Evolutionary conservation across 345 rosid genomes (phyloP).

Genomic region (Aurinia saxatilis): DNA sequence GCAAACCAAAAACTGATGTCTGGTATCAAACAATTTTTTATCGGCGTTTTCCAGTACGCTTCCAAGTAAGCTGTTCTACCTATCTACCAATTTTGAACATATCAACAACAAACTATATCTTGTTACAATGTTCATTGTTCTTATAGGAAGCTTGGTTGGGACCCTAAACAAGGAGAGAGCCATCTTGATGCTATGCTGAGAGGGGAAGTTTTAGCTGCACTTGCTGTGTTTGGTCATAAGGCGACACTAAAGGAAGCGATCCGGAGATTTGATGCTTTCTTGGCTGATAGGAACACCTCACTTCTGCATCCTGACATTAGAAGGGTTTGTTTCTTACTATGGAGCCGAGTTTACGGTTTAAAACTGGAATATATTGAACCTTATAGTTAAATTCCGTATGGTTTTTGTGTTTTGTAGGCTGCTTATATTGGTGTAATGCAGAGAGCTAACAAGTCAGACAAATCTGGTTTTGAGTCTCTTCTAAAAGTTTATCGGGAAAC

Average conservation of each 20-base stretch:
- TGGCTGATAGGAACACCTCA: slow-evolving; percentile 68
- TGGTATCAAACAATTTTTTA: slow-evolving; percentile 50
- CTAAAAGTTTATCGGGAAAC: slow-evolving; percentile 81
- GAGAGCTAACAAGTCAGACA: slow-evolving; percentile 50
- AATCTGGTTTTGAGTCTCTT: slow-evolving; percentile 70
- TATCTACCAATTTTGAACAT: neutral
- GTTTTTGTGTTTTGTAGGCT: slow-evolving; percentile 48
- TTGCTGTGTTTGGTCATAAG: slow-evolving; percentile 59
- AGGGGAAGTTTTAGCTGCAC: slow-evolving; percentile 77
- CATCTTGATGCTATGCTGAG: slow-evolving; percentile 91
- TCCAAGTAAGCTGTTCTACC: slow-evolving; percentile 63
- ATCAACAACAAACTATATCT: neutral
- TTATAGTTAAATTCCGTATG: neutral
- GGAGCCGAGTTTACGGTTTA: neutral
- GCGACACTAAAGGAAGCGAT: slow-evolving; percentile 58
- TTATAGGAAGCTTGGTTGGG: slow-evolving; percentile 88
- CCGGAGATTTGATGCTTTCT: slow-evolving; percentile 65
- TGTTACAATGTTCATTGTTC: neutral
- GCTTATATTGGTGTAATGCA: slow-evolving; percentile 89
- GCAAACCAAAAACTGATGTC: slow-evolving; percentile 53
- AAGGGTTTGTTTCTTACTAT: slow-evolving; percentile 40
- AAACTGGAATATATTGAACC: neutral
- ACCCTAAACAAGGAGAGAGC: slow-evolving; percentile 75
- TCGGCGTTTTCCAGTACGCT: slow-evolving; percentile 51
- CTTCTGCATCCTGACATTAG: slow-evolving; percentile 85